Percentiles rank a stretch among this genome's conserved stretches.
phyloP scores from a whole-genome alignment of 345 rosid genomes.

The Eucalyptus erythrocorys region DNA sequence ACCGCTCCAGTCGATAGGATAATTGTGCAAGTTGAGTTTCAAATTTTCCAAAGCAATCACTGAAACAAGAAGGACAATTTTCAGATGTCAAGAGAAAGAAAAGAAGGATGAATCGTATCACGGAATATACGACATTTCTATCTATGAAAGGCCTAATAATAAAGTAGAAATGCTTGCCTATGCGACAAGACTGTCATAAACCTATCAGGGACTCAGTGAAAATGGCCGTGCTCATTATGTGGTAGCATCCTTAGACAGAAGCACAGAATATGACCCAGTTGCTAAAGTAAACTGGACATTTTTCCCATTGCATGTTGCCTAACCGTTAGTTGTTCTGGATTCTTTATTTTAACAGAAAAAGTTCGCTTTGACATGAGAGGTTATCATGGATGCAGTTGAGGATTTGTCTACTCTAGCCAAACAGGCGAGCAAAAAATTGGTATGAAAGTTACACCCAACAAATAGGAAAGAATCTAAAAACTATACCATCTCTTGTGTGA shows the following conservation, averaged over 20 bases:
- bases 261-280: not conserved
- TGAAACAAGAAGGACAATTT: conserved; percentile 4
- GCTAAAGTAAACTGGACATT: not conserved
- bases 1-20: conserved; percentile 76
- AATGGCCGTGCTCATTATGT: not conserved
- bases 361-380: not conserved
- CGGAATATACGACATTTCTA: not conserved
- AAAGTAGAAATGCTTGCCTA: not conserved
- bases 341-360: not conserved
- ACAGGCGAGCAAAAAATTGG: not conserved
- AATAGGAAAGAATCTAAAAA: not conserved
- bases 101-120: not conserved
- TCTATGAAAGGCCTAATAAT: not conserved
- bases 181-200: not conserved
- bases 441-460: not conserved
- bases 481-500: conserved; percentile 77
- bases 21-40: conserved; percentile 31
- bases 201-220: not conserved
- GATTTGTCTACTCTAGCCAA: not conserved
- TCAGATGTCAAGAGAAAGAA: not conserved
- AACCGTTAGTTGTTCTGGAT: not conserved
- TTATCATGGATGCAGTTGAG: not conserved
- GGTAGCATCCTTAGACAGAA: not conserved
- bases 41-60: conserved; percentile 42
- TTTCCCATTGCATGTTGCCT: not conserved